phyloP scores from a whole-genome alignment of 208 protist species.

The Sergeia podlipaevii region DNA sequence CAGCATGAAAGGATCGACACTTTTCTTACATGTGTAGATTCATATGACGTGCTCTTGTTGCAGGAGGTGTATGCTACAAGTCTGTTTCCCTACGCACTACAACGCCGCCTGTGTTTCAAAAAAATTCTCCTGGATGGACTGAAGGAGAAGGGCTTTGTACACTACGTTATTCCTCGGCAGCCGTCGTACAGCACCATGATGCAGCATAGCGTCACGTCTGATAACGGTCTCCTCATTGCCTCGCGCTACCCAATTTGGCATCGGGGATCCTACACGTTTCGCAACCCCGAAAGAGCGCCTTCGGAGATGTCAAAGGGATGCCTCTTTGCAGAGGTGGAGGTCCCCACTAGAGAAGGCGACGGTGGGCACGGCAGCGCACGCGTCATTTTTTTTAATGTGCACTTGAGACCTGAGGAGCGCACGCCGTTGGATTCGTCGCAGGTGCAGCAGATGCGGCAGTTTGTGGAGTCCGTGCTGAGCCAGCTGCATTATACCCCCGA shows the following conservation, averaged over 20 bases:
- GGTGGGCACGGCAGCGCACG: constrained; percentile 22
- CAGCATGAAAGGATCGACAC: constrained; percentile 80
- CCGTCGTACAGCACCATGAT: constrained; percentile 84
- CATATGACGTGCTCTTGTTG: constrained; percentile 81
- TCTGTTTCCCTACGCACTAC: constrained; percentile 70
- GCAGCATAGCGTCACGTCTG: constrained; percentile 62
- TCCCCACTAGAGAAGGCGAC: constrained; percentile 30
- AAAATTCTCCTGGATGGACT: constrained; percentile 72
- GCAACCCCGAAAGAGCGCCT: constrained; percentile 35
- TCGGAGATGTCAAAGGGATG: constrained; percentile 58
- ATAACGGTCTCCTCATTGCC: constrained; percentile 86
- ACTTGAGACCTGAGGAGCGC: constrained; percentile 70
- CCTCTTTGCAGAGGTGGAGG: constrained; percentile 77
- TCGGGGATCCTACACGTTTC: constrained; percentile 82
- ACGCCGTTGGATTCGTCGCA: constrained; percentile 48
- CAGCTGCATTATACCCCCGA: constrained; percentile 32
- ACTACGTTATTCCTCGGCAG: constrained; percentile 85
- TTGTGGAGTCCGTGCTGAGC: constrained; percentile 58
- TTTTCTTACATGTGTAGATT: constrained; percentile 58
- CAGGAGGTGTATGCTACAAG: constrained; percentile 86
- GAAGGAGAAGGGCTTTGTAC: constrained; percentile 59
- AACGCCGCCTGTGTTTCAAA: constrained; percentile 72
- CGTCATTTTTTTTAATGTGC: constrained; percentile 82
- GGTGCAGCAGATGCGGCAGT: constrained; percentile 69
- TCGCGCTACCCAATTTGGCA: constrained; percentile 81